These are phyloP conservation scores for Suillus spraguei DNA, from an alignment of 768 basidiomycete genomes.

Conservation along the genomic window DNA sequence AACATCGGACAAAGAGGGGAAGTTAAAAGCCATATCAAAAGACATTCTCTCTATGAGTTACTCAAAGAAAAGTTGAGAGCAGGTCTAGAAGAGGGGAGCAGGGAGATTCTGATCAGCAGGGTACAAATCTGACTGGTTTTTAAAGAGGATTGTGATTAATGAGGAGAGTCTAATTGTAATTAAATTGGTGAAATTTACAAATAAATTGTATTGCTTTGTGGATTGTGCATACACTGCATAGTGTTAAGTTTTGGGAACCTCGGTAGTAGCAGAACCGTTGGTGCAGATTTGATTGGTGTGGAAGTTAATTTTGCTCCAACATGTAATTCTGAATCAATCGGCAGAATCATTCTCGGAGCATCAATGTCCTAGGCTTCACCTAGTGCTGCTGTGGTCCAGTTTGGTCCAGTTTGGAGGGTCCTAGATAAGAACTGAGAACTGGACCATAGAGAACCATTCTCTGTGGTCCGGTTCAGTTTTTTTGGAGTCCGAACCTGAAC, in stretches of 20 bases:
- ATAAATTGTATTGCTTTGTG: constrained; percentile 3
- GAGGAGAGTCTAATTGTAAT: not conserved
- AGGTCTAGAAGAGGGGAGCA: constrained; percentile 9
- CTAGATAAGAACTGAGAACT: too few relatives aligned
- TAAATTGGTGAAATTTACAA: constrained; percentile 16
- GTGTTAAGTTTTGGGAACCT: too few relatives aligned
- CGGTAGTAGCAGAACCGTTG: too few relatives aligned
- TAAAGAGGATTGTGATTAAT: constrained; percentile 14
- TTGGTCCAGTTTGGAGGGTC: too few relatives aligned
- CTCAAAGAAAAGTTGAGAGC: constrained; percentile 2
- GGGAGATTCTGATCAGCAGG: constrained; percentile 9
- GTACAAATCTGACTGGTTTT: constrained; percentile 18
- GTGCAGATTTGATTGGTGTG: too few relatives aligned
- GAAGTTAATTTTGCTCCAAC: too few relatives aligned
- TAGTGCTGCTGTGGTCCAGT: too few relatives aligned
- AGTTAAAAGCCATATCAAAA: constrained; percentile 4
- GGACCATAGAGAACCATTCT: constrained; percentile 7
- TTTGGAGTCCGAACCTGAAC: too few relatives aligned
- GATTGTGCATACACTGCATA: not conserved
- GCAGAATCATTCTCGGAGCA: too few relatives aligned
- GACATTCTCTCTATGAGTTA: constrained; percentile 17
- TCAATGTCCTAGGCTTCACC: too few relatives aligned
- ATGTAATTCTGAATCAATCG: too few relatives aligned
- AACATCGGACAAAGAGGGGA: constrained; percentile 12
- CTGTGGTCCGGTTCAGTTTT: not conserved